These are phyloP conservation scores for Paramecium caudatum DNA, from an alignment of 73 alveolate genomes.

Conservation along the genomic window DNA sequence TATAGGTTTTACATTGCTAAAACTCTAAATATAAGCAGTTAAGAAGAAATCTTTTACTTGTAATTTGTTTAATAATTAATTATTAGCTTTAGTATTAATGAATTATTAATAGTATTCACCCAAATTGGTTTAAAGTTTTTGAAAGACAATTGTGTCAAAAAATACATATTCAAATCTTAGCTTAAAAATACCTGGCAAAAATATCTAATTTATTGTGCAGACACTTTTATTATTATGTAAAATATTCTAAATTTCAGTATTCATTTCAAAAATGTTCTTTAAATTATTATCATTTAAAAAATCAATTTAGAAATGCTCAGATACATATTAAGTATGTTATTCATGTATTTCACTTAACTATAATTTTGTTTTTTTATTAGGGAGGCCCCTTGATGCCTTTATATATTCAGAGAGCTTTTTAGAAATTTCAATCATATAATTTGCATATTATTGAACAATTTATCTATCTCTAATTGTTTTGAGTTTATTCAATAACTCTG, in stretches of 20 bases:
- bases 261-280: background rate
- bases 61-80: background rate
- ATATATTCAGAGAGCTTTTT: background rate
- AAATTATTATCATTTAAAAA: background rate
- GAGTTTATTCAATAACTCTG: background rate
- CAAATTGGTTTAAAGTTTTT: background rate
- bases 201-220: background rate
- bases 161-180: slow-evolving; percentile 25
- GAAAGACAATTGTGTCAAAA: background rate
- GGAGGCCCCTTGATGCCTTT: background rate
- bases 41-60: background rate
- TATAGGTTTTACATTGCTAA: background rate
- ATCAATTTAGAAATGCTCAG: background rate
- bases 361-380: background rate
- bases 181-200: background rate
- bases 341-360: background rate
- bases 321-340: slow-evolving; percentile 51
- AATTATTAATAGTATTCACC: background rate
- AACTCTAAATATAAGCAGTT: background rate
- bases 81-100: background rate
- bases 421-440: background rate
- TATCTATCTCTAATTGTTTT: background rate
- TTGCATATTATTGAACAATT: background rate
- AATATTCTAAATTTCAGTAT: background rate
- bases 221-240: background rate